Conservation (phyloP, 2,329 filamentous ascomycete genomes). For the Phaeosphaeriaceae sp. region DNA sequence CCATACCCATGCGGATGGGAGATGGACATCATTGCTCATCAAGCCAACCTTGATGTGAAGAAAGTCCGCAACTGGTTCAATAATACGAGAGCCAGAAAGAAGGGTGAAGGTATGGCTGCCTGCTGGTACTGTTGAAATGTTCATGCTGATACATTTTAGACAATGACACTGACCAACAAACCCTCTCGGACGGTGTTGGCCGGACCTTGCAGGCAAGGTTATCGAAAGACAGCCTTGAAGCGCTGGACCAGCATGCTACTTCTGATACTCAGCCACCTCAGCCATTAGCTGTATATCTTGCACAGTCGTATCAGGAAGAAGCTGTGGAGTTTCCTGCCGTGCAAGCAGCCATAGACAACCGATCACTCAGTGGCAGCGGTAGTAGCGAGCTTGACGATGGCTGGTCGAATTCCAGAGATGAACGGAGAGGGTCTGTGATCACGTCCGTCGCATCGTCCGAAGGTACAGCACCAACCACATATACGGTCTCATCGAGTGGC, state of each 20-base stretch:
- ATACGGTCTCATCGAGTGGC: constrained; percentile 40
- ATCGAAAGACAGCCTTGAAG: constrained; percentile 41
- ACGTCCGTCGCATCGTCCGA: constrained; percentile 42
- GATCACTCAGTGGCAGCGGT: constrained; percentile 26
- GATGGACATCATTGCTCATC: constrained; percentile 46
- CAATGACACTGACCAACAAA: neutral
- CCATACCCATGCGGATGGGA: constrained; percentile 46
- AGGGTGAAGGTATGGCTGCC: constrained; percentile 24
- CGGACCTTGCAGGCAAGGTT: constrained; percentile 29
- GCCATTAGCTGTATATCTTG: constrained; percentile 43
- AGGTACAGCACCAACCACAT: constrained; percentile 40
- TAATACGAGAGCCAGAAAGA: constrained; percentile 43
- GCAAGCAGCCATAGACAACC: constrained; percentile 38
- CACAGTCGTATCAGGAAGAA: constrained; percentile 45
- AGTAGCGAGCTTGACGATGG: constrained; percentile 30
- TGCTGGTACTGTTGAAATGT: neutral
- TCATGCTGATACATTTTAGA: constrained; percentile 18
- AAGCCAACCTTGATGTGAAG: constrained; percentile 45
- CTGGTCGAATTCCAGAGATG: constrained; percentile 31
- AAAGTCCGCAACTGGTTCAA: constrained; percentile 47
- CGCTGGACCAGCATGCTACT: constrained; percentile 31
- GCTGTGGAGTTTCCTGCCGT: constrained; percentile 34
- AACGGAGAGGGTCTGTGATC: constrained; percentile 35
- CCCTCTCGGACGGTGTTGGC: constrained; percentile 7
- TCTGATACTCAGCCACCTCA: constrained; percentile 30